Evolutionary conservation across 2,329 filamentous ascomycete species (phyloP), one percentile per base, ranked within the genome.

Genomic region (Claviceps sp.): DNA sequence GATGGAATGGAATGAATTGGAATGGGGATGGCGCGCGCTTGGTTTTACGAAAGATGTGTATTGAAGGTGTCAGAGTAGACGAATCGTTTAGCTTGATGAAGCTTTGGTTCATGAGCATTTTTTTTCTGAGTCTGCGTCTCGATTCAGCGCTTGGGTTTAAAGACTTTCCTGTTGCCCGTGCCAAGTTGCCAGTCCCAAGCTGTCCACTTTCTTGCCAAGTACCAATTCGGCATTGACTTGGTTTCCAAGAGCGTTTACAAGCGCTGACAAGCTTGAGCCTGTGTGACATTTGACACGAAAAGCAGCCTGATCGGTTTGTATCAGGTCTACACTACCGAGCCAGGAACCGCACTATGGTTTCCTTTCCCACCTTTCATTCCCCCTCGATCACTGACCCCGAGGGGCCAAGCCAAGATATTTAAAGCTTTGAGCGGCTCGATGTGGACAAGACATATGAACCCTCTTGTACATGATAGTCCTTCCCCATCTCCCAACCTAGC

Each of bases 401-500:
- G n/a, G n/a, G n/a, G n/a, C n/a, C n/a, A n/a, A n/a, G n/a, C n/a
- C 29, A 34, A 34, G 29, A 34, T 34, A 9, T 22, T 22, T 57
- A 71, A 29, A 71, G 50, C 57, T 66, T 71, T 5, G 66, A 61
- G 51, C 48, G 48, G 4, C 8, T 23, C 16, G 5, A 34, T 11
- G 29, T 14, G 11, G 20, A n/a, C 55, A 72, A 66, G 20, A 83
- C 75, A 55, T 88, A 64, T 0, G 78, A 82, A 0, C 84, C 85
- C 29, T 78, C 69, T 29, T 74, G 67, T 2, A 86, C 71, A n/a
- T 79, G 75, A 63, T 83, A 95, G 36, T 95, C 79, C 53, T 68
- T 73, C 1, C 86, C 88, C 59, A 72, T 77, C 54, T 71, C 75
- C 88, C 88, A 94, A 0, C 88, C 86, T 58, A 85, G 72, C 91